phyloP scores from a whole-genome alignment of 1,139 yeast species.

The Sugiyamaella japonica region DNA sequence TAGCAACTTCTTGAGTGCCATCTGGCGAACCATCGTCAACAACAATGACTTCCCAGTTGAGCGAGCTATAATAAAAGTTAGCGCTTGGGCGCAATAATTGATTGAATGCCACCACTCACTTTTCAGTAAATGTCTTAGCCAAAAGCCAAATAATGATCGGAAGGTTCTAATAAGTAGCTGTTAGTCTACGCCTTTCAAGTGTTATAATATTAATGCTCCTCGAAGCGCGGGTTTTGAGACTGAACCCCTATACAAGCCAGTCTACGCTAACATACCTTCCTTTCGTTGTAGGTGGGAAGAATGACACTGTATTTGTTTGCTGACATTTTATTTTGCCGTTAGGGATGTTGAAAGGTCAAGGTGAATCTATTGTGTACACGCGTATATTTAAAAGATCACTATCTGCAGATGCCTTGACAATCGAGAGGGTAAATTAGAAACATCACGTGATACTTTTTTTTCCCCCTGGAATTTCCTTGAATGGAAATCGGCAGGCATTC shows the following conservation, averaged over 20 bases:
- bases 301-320: constrained; percentile 69
- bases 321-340: constrained; percentile 5
- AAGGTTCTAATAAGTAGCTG: constrained; percentile 44
- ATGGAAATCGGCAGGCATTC: neutral
- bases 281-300: constrained; percentile 78
- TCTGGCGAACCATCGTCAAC: constrained; percentile 84
- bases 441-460: neutral
- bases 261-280: constrained; percentile 41
- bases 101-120: constrained; percentile 32
- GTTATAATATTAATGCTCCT: too few relatives aligned
- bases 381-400: neutral
- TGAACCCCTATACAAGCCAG: neutral
- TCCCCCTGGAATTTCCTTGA: constrained; percentile 2
- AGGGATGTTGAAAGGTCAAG: neutral
- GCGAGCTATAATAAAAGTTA: constrained; percentile 23
- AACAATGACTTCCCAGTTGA: constrained; percentile 76
- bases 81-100: neutral
- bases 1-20: constrained; percentile 76
- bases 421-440: neutral
- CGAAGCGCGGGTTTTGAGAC: too few relatives aligned
- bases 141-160: constrained; percentile 73
- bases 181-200: too few relatives aligned
- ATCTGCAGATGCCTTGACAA: neutral
- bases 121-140: constrained; percentile 65
- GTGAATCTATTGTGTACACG: constrained; percentile 3